These are phyloP conservation scores for Diversispora eburnea DNA, from an alignment of 192 early-diverging fungal species.

Conservation along the genomic window DNA sequence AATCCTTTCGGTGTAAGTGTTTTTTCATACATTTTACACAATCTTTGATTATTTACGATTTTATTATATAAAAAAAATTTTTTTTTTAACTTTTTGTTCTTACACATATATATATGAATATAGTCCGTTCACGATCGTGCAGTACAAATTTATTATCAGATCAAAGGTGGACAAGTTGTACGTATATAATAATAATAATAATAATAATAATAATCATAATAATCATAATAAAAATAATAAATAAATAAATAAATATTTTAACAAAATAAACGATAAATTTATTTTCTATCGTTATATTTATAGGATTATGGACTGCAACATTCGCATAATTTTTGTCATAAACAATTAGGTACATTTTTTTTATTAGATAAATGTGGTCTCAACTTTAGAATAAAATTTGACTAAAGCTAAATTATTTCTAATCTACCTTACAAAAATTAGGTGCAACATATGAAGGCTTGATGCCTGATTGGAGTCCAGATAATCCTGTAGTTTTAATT, in stretches of 20 bases:
- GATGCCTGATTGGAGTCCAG: constrained; percentile 18
- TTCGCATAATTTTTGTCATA: constrained; percentile 21
- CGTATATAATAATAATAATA: not conserved
- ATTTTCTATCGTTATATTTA: not conserved
- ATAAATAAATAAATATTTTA: not conserved
- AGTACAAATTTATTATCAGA: constrained; percentile 26
- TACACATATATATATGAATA: not conserved
- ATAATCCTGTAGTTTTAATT: constrained; percentile 26
- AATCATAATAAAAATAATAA: too few species aligned
- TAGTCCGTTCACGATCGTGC: constrained; percentile 28
- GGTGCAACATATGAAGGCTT: constrained; percentile 24
- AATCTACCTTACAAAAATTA: too few species aligned
- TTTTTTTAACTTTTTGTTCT: not conserved
- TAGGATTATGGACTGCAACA: constrained; percentile 25
- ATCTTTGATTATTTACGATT: too few species aligned
- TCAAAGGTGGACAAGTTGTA: constrained; percentile 29
- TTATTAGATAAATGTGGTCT: too few species aligned
- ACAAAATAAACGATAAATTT: not conserved
- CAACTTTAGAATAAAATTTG: too few species aligned
- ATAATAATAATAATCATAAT: too few species aligned
- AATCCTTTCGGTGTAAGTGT: constrained; percentile 24
- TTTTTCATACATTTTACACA: not conserved
- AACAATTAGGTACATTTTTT: constrained; percentile 21
- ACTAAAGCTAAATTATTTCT: too few species aligned
- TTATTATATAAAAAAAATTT: not conserved